Percentiles rank a stretch among this genome's conserved stretches.
phyloP scores from a whole-genome alignment of 768 basidiomycete genomes.

The Galerina sulciceps region DNA sequence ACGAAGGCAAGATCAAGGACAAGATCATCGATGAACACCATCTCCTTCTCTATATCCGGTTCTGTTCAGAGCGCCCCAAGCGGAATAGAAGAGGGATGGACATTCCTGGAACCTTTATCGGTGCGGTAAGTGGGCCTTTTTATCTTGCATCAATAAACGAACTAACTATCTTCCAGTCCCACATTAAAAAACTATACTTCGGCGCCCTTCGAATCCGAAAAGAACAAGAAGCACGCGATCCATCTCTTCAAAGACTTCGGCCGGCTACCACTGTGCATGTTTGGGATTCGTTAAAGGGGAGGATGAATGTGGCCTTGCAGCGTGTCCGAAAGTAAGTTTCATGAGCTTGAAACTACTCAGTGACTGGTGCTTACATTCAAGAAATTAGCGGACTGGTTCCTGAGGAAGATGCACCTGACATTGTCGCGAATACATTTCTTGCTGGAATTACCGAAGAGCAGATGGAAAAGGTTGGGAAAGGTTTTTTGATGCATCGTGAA shows the following conservation, averaged over 20 bases:
- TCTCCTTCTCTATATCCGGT: conserved; percentile 28
- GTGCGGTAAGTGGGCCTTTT: conserved; percentile 29
- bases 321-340: conserved; percentile 11
- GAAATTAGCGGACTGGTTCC: conserved; percentile 23
- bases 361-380: background rate
- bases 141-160: background rate
- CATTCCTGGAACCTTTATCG: conserved; percentile 31
- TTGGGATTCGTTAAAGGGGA: conserved; percentile 28
- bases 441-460: conserved; percentile 28
- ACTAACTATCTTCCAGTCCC: conserved; percentile 22
- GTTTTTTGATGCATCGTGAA: conserved; percentile 31
- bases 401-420: conserved; percentile 33
- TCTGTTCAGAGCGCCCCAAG: conserved; percentile 28
- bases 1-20: conserved; percentile 21
- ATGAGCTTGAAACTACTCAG: background rate
- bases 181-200: conserved; percentile 35
- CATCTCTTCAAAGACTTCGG: conserved; percentile 11
- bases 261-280: conserved; percentile 26
- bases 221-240: conserved; percentile 30
- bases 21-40: conserved; percentile 32
- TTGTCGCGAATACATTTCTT: conserved; percentile 35
- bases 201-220: conserved; percentile 32
- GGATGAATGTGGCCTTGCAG: conserved; percentile 30
- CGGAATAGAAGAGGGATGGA: conserved; percentile 16
- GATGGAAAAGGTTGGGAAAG: conserved; percentile 22